Base-by-base conservation (phyloP, 2,329 filamentous ascomycete genomes). In the Cercospora sp. region DNA sequence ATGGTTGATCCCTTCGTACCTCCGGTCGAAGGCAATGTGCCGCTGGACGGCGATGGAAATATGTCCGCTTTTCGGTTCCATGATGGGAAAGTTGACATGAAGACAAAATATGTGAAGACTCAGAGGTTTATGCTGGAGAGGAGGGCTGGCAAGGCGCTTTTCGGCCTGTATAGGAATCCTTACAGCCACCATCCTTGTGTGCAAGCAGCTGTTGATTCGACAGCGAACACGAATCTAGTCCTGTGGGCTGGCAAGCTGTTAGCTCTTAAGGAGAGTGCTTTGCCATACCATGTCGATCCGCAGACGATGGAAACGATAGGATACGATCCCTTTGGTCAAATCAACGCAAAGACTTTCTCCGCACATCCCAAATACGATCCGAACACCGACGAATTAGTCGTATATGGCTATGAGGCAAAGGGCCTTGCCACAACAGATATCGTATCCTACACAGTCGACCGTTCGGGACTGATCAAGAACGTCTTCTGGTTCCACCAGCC, bases 151-250 rank as follows among this genome's bases (percentile, higher is more conserved):
- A 78, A 74, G 40, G 74, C 77, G 1, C 74, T 88, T 13, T 86
- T 88, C 63, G 86, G 86, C 0, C 80, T 82, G 51, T 88, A 88
- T 70, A 80, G 86, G 18, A 88, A 89, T 72, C 84, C 85, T 0
- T 87, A 81, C 69, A 87, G 85, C 7, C 85, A 87, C 69, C 69
- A 51, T 72, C 28, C 28, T 34, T 34, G 8, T 10, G 32, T 34
- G 9, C 8, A 12, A 55, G 72, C 70, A 32, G 72, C 72, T 5
- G 85, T 88, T 49, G 79, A 86, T 24, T 88, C 85, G 0, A 85
- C 85, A 0, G 82, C 84, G 3, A 89, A 89, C 70, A 89, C 87
- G 1, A 89, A 89, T 66, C 79, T 89, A n/a, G 79, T 85, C 1
- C 87, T 85, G 72, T 89, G 85, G 83, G 79, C 85, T 7, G 86